A percentile compares a stretch with the other conserved stretches of the same genome.
Conservation (phyloP, 2,329 filamentous ascomycete species). For the Sordariomycetes sp. region DNA sequence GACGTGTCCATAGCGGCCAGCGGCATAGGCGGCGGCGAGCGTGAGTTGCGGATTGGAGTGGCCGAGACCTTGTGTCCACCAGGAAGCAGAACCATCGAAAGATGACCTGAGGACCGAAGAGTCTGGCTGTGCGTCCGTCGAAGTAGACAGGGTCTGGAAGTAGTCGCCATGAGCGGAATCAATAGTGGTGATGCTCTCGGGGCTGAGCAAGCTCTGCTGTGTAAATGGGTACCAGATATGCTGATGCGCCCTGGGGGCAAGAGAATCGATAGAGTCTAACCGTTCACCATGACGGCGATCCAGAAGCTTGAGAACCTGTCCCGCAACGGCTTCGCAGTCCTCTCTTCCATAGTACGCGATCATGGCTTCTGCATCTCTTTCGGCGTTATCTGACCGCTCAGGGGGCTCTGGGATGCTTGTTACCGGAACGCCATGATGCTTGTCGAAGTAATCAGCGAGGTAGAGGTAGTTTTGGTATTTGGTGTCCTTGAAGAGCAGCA, state of each 20-base stretch:
- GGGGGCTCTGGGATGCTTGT: constrained; percentile 54
- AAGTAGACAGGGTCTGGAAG: constrained; percentile 55
- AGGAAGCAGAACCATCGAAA: constrained; percentile 78
- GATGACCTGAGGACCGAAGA: constrained; percentile 23
- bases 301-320: constrained; percentile 29
- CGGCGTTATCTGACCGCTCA: constrained; percentile 21
- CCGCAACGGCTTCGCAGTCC: constrained; percentile 22
- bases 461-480: constrained; percentile 62
- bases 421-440: constrained; percentile 43
- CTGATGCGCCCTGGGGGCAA: constrained; percentile 51
- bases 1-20: constrained; percentile 77
- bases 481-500: constrained; percentile 59
- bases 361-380: constrained; percentile 49
- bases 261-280: constrained; percentile 47
- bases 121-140: constrained; percentile 64
- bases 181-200: constrained; percentile 60
- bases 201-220: constrained; percentile 58
- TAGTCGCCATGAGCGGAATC: constrained; percentile 74
- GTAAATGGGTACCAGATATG: constrained; percentile 84
- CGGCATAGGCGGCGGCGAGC: constrained; percentile 69
- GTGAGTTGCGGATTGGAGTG: constrained; percentile 66
- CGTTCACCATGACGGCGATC: constrained; percentile 43
- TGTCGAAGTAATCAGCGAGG: constrained; percentile 55
- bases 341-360: constrained; percentile 45
- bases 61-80: constrained; percentile 86